Conservation (phyloP, 139 green algal genomes). For the Chlorella sp. region DNA sequence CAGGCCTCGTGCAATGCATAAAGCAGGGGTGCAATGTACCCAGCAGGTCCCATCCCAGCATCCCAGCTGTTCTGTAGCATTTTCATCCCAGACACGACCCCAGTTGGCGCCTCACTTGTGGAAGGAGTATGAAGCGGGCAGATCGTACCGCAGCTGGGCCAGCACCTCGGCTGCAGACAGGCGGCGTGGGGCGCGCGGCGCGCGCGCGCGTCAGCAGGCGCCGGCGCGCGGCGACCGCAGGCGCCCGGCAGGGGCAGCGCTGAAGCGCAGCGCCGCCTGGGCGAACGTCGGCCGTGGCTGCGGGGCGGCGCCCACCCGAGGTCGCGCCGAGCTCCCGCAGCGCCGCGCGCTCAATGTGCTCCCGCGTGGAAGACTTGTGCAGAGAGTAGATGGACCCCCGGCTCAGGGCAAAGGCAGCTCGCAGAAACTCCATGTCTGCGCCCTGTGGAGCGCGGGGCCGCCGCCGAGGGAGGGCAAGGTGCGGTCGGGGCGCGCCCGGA, state of each 20-base stretch:
- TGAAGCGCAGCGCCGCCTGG: no score
- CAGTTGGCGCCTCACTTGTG: constrained; percentile 62
- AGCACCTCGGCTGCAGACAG: constrained; percentile 76
- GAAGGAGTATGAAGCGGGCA: constrained; percentile 86
- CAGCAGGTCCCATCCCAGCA: no score
- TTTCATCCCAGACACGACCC: no score
- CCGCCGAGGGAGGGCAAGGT: neutral
- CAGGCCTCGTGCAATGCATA: no score
- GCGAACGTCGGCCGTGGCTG: no score
- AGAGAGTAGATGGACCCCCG: constrained; percentile 83
- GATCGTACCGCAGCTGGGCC: constrained; percentile 89
- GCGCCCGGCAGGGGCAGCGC: no score
- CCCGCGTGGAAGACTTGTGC: constrained; percentile 88
- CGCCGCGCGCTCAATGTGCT: constrained; percentile 67
- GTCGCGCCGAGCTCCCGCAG: constrained; percentile 48
- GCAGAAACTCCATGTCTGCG: constrained; percentile 89
- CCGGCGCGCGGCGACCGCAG: no score
- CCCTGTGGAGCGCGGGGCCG: constrained; percentile 10
- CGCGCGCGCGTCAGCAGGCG: no score
- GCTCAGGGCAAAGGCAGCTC: constrained; percentile 61
- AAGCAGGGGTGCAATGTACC: no score
- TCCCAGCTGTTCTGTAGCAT: no score
- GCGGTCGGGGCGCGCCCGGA: no score
- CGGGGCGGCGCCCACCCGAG: neutral
- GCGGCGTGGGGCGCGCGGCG: neutral